Conservation (phyloP, 192 early-diverging fungal genomes). For the Gamsiella multidivaricata region DNA sequence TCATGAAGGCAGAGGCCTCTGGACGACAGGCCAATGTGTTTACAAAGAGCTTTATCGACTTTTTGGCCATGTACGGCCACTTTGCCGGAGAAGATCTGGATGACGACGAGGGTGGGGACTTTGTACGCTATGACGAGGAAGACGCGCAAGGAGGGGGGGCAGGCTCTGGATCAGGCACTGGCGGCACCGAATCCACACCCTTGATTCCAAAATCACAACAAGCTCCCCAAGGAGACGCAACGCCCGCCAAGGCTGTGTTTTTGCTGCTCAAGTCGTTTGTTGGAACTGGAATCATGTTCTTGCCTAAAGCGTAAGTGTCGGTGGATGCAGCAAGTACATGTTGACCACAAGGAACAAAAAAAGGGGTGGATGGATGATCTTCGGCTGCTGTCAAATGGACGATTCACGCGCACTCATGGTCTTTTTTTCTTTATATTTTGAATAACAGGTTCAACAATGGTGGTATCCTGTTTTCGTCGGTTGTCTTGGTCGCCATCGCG, state of each 20-base stretch:
- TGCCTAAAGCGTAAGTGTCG: slow-evolving; percentile 70
- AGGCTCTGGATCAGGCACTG: slow-evolving; percentile 13
- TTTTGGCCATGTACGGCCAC: slow-evolving; percentile 91
- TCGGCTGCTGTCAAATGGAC: no score
- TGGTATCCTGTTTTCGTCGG: slow-evolving; percentile 75
- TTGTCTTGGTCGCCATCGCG: slow-evolving; percentile 74
- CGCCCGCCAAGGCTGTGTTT: slow-evolving; percentile 79
- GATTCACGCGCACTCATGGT: no score
- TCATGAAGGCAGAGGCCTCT: slow-evolving; percentile 71
- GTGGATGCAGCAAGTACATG: no score
- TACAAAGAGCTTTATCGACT: slow-evolving; percentile 95
- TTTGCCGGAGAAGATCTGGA: slow-evolving; percentile 94
- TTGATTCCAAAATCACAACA: slow-evolving; percentile 53
- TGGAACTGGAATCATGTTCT: slow-evolving; percentile 79
- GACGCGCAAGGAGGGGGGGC: slow-evolving; percentile 40
- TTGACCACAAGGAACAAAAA: background rate
- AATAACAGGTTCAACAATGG: slow-evolving; percentile 83
- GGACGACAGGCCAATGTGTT: slow-evolving; percentile 79
- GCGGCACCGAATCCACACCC: slow-evolving; percentile 42
- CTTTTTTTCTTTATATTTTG: background rate
- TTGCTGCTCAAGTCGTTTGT: slow-evolving; percentile 85
- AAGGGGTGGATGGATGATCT: background rate
- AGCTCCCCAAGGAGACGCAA: slow-evolving; percentile 66
- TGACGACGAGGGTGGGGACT: slow-evolving; percentile 71
- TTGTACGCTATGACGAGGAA: slow-evolving; percentile 59